These are phyloP conservation scores for Encephalitozoon cuniculi DNA, from an alignment of 371 early-diverging fungal genomes.

Conservation along the genomic window DNA sequence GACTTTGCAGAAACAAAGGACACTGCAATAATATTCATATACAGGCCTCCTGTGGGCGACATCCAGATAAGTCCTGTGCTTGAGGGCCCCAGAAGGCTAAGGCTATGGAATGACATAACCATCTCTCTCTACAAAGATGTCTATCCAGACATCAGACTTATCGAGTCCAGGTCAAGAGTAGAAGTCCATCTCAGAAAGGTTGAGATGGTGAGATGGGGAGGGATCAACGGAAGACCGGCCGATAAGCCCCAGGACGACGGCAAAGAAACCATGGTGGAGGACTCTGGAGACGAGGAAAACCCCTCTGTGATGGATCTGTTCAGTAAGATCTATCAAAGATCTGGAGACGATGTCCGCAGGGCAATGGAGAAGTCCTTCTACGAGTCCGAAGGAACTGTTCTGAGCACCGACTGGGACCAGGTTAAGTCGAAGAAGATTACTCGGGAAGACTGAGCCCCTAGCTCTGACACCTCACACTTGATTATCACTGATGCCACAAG, in stretches of 20 bases:
- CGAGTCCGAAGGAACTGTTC: slow-evolving; percentile 81
- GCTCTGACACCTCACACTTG: background rate
- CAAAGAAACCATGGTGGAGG: slow-evolving; percentile 61
- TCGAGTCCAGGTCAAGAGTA: background rate
- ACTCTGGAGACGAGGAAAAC: slow-evolving; percentile 73
- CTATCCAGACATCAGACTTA: background rate
- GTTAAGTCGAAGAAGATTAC: slow-evolving; percentile 72
- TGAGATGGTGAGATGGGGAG: background rate
- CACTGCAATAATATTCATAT: background rate
- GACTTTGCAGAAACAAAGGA: slow-evolving; percentile 12
- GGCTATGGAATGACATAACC: background rate
- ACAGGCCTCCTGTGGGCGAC: background rate
- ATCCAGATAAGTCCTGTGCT: background rate
- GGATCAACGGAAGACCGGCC: background rate
- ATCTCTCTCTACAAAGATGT: background rate
- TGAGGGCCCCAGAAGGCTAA: background rate
- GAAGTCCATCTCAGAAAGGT: slow-evolving; percentile 6
- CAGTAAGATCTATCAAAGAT: slow-evolving; percentile 76
- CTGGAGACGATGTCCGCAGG: slow-evolving; percentile 74
- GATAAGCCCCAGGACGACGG: background rate
- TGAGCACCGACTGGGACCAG: slow-evolving; percentile 88
- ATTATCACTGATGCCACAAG: background rate
- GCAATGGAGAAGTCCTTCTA: slow-evolving; percentile 94
- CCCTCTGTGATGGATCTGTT: slow-evolving; percentile 72
- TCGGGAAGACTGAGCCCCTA: slow-evolving; percentile 34